Evolutionary conservation across 2,329 filamentous ascomycete genomes (phyloP).

Genomic region (Ceratocystis harringtonii): DNA sequence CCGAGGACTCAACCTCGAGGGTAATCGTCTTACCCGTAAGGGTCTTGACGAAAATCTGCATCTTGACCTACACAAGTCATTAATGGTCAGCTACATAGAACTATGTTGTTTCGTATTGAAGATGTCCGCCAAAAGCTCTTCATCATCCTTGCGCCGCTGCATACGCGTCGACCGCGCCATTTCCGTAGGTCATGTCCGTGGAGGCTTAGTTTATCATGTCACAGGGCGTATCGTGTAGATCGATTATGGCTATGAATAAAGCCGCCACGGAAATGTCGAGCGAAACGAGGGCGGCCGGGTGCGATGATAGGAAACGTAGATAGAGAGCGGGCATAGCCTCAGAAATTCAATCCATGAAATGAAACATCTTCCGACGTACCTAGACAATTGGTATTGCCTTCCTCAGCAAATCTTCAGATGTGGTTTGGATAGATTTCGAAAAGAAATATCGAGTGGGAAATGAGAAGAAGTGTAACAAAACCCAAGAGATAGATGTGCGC

Average conservation of each 20-base stretch:
- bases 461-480: constrained; percentile 19
- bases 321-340: constrained; percentile 8
- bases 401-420: constrained; percentile 48
- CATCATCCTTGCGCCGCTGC: not conserved
- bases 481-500: constrained; percentile 19
- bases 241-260: not conserved
- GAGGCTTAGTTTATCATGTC: not conserved
- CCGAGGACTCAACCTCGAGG: constrained; percentile 99
- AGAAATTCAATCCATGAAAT: constrained; percentile 8
- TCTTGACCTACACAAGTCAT: constrained; percentile 37
- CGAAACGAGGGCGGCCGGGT: constrained; percentile 3
- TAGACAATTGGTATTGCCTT: constrained; percentile 49
- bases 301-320: constrained; percentile 11
- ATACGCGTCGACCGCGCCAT: not conserved
- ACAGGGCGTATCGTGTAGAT: not conserved
- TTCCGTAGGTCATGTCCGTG: not conserved
- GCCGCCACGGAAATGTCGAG: constrained; percentile 7
- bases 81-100: constrained; percentile 25
- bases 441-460: constrained; percentile 18
- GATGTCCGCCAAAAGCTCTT: not conserved
- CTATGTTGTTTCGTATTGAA: constrained; percentile 12
- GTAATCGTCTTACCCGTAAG: constrained; percentile 99
- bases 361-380: constrained; percentile 43
- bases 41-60: constrained; percentile 69
- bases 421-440: constrained; percentile 25